Conservation (phyloP, 768 basidiomycete species). For the Paxillus ammoniavirescens region DNA sequence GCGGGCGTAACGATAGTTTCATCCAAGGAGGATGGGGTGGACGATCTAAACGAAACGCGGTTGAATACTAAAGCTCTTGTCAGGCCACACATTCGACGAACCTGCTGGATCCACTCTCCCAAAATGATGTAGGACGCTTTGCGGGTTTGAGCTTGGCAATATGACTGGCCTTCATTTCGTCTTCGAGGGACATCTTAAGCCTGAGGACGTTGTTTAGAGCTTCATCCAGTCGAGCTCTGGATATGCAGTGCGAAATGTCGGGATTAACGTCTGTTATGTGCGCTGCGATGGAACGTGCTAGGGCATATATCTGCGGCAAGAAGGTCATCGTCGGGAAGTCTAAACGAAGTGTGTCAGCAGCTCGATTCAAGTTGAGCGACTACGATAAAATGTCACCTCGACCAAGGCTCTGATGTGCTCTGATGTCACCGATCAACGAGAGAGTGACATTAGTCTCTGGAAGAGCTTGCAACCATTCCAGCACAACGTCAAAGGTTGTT, state of each 20-base stretch:
- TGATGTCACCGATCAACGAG: conserved; percentile 23
- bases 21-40: conserved; percentile 29
- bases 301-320: conserved; percentile 46
- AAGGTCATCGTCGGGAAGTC: conserved; percentile 42
- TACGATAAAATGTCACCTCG: conserved; percentile 17
- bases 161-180: conserved; percentile 37
- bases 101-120: conserved; percentile 40
- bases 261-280: conserved; percentile 9
- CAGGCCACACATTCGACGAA: conserved; percentile 22
- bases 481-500: conserved; percentile 21
- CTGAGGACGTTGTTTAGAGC: conserved; percentile 34
- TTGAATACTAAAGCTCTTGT: background rate
- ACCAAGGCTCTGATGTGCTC: conserved; percentile 23
- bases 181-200: conserved; percentile 33
- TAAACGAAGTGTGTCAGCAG: conserved; percentile 10
- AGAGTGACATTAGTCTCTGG: conserved; percentile 14
- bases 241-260: conserved; percentile 8
- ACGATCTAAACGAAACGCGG: conserved; percentile 20
- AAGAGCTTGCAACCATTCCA: conserved; percentile 25
- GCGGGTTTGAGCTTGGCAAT: conserved; percentile 43
- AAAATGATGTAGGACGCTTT: conserved; percentile 46
- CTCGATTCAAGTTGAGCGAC: background rate
- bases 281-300: conserved; percentile 36
- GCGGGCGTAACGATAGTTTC: conserved; percentile 51
- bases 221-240: conserved; percentile 20